Evolutionary conservation across 768 basidiomycete species (phyloP).

Genomic region (Mrakia hoshinonis): DNA sequence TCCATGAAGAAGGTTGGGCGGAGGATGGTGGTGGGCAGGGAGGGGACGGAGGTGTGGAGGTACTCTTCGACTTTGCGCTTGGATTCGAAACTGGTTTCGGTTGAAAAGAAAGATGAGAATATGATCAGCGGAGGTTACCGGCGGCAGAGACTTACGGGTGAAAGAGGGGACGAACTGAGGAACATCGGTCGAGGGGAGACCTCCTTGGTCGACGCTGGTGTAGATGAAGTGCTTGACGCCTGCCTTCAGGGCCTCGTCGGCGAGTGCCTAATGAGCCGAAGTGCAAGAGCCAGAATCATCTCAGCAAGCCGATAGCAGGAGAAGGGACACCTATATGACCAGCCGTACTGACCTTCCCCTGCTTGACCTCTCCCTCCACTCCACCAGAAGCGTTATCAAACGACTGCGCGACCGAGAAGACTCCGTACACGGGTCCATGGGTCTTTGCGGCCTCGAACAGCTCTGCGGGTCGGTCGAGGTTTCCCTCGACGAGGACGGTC

Average conservation of each 20-base stretch:
- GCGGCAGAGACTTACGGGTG: background rate
- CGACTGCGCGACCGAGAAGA: background rate
- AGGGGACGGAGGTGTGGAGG: background rate
- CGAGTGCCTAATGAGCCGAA: too few species aligned
- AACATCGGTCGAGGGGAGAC: background rate
- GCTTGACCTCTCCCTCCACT: background rate
- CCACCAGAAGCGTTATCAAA: background rate
- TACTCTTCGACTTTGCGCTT: background rate
- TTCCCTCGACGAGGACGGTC: background rate
- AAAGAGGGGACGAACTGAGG: background rate
- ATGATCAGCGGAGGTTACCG: background rate
- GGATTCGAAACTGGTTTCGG: background rate
- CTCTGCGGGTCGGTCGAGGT: background rate
- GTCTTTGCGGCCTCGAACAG: background rate
- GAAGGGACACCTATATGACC: too few species aligned
- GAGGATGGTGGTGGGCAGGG: background rate
- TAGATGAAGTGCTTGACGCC: constrained; percentile 3
- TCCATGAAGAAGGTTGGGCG: constrained; percentile 6
- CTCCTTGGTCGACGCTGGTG: background rate
- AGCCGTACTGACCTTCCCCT: background rate
- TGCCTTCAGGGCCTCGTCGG: background rate
- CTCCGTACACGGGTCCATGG: background rate
- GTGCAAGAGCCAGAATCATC: too few species aligned
- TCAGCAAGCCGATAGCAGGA: too few species aligned
- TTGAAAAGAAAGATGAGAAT: background rate